A percentile compares a stretch with the other conserved stretches of the same genome.
Evolutionary conservation across 1,139 yeast genomes (phyloP).

Genomic region (Groenewaldozyma auringiensis): DNA sequence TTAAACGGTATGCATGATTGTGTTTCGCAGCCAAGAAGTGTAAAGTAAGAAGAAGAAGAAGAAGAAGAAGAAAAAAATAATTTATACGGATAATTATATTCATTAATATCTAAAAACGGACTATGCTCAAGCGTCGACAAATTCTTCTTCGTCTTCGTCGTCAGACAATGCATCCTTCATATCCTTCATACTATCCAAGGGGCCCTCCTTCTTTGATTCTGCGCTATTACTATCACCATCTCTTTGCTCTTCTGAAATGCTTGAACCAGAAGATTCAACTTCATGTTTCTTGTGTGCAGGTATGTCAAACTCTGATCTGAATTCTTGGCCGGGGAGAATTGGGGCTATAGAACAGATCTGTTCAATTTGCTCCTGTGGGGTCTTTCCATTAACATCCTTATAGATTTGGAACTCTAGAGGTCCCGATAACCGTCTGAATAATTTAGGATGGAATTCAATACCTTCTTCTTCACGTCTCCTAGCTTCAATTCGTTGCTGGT

Average conservation of each 20-base stretch:
- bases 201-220: background rate
- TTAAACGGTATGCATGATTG: background rate
- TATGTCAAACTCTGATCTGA: constrained; percentile 53
- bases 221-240: constrained; percentile 5
- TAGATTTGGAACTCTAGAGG: constrained; percentile 58
- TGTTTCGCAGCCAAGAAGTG: too few relatives aligned
- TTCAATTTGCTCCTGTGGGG: constrained; percentile 45
- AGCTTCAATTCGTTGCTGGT: constrained; percentile 67
- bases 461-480: constrained; percentile 72
- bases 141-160: constrained; percentile 17
- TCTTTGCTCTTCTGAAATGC: constrained; percentile 5
- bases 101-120: too few relatives aligned
- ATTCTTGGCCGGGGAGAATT: constrained; percentile 67
- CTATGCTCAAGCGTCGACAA: constrained; percentile 21
- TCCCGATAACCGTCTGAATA: constrained; percentile 43
- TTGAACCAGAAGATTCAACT: constrained; percentile 1
- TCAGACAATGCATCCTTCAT: constrained; percentile 8
- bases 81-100: too few relatives aligned
- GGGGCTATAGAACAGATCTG: constrained; percentile 57
- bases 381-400: constrained; percentile 44
- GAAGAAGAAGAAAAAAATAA: too few relatives aligned
- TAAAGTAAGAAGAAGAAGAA: too few relatives aligned
- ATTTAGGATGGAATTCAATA: constrained; percentile 68
- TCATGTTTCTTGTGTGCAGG: constrained; percentile 55
- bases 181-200: constrained; percentile 3